A percentile compares a stretch with the other conserved stretches of the same genome.
Conservation (phyloP, 495 filamentous ascomycete genomes). For the Xylaria venustula region DNA sequence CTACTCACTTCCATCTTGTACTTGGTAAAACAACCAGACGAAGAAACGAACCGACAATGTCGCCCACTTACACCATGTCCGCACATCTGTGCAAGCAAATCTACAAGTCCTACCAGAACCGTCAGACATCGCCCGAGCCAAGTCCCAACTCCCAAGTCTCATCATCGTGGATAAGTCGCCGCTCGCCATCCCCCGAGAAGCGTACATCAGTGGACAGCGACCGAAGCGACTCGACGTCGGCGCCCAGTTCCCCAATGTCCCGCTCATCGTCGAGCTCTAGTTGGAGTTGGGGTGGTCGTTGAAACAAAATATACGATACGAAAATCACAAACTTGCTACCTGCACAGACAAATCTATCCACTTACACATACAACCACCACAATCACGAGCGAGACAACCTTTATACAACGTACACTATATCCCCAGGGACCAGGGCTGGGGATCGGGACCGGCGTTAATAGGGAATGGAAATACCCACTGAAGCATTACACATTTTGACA, state of each 20-base stretch:
- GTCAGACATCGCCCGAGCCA: conserved; percentile 34
- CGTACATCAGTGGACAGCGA: conserved; percentile 42
- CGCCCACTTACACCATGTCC: conserved; percentile 53
- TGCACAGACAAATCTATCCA: neutral
- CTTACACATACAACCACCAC: neutral
- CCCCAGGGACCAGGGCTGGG: neutral
- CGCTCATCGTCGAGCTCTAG: conserved; percentile 19
- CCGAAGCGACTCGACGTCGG: conserved; percentile 28
- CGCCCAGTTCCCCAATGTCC: conserved; percentile 4
- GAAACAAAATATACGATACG: neutral
- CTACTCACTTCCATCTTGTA: no score
- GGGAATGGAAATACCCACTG: conserved; percentile 11
- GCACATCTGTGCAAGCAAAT: conserved; percentile 54
- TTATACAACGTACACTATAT: neutral
- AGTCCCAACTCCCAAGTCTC: conserved; percentile 16
- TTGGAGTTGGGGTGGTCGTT: conserved; percentile 27
- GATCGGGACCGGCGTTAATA: conserved; percentile 6
- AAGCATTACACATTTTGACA: neutral
- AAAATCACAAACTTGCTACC: conserved; percentile 3
- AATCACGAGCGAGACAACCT: neutral
- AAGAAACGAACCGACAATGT: conserved; percentile 32
- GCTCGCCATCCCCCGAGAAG: conserved; percentile 40
- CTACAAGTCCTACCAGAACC: conserved; percentile 46
- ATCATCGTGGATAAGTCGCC: conserved; percentile 29
- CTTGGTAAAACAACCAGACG: neutral